Evolutionary conservation across 148 eudicot genomes (phyloP).

Genomic region (Persicaria tinctoria): DNA sequence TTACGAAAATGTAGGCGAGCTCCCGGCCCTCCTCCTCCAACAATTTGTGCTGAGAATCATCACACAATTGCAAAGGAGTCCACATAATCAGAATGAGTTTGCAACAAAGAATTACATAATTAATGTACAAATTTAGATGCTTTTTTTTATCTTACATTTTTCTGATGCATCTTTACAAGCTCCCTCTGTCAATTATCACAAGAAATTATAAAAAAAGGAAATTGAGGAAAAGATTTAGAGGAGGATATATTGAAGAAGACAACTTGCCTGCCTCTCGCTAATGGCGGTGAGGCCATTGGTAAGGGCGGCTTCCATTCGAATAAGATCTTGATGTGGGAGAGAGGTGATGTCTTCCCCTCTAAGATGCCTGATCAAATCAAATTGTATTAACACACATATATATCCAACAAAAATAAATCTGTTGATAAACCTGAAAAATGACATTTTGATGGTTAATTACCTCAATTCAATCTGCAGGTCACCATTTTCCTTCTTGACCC

Average conservation of each 20-base stretch:
- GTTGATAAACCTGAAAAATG: not conserved
- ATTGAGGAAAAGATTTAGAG: not conserved
- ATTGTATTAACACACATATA: not conserved
- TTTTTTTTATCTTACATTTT: slow-evolving; percentile 36
- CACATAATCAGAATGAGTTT: not conserved
- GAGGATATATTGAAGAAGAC: not conserved
- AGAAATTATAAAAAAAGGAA: not conserved
- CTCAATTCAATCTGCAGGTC: slow-evolving; percentile 68
- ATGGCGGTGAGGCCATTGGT: slow-evolving; percentile 41
- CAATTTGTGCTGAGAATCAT: slow-evolving; percentile 28
- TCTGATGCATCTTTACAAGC: slow-evolving; percentile 27
- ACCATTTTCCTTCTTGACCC: slow-evolving; percentile 74
- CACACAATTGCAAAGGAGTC: not conserved
- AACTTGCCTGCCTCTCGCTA: slow-evolving; percentile 44
- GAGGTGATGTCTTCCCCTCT: slow-evolving; percentile 70
- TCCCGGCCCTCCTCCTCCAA: slow-evolving; percentile 53
- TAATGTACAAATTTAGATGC: not conserved
- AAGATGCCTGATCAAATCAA: slow-evolving; percentile 42
- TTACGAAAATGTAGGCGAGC: slow-evolving; percentile 40
- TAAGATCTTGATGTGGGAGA: slow-evolving; percentile 49
- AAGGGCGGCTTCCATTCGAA: slow-evolving; percentile 51
- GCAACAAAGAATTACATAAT: not conserved
- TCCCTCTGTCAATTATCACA: slow-evolving; percentile 41
- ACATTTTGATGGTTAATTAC: slow-evolving; percentile 20
- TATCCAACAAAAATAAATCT: not conserved